phyloP scores from a whole-genome alignment of 2,329 filamentous ascomycete species.

The Colletotrichum gigasporum region DNA sequence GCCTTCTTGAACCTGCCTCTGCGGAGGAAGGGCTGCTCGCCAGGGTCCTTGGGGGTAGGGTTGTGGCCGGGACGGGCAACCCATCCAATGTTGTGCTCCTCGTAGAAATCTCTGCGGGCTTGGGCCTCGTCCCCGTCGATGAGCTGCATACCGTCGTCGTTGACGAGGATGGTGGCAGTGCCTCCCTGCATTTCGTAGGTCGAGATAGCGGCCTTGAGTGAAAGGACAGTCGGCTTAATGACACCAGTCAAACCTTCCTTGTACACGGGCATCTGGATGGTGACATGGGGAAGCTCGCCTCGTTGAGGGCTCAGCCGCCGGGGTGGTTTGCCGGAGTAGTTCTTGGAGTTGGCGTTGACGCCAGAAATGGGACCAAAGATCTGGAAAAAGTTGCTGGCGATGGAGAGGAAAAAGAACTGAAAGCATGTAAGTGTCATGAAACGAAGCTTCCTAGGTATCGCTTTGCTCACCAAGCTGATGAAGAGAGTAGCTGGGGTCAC shows the following conservation, averaged over 20 bases:
- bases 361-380: slow-evolving; percentile 59
- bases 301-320: slow-evolving; percentile 41
- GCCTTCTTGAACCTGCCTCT: slow-evolving; percentile 73
- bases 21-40: slow-evolving; percentile 60
- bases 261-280: slow-evolving; percentile 57
- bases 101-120: slow-evolving; percentile 63
- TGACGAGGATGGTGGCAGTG: slow-evolving; percentile 73
- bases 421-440: too few relatives aligned
- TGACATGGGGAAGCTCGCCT: slow-evolving; percentile 50
- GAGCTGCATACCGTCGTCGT: slow-evolving; percentile 75
- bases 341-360: slow-evolving; percentile 53
- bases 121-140: slow-evolving; percentile 59
- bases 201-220: slow-evolving; percentile 58
- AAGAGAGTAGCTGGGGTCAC: slow-evolving; percentile 66
- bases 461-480: slow-evolving; percentile 57
- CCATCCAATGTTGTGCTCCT: slow-evolving; percentile 67
- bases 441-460: too few relatives aligned
- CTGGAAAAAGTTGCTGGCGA: slow-evolving; percentile 51
- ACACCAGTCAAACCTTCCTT: slow-evolving; percentile 49
- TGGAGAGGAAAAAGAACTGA: slow-evolving; percentile 55
- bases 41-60: slow-evolving; percentile 58
- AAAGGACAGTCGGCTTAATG: slow-evolving; percentile 59
- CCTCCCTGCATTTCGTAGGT: slow-evolving; percentile 66
- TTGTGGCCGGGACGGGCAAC: slow-evolving; percentile 62
- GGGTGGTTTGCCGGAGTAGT: slow-evolving; percentile 51